Base-by-base conservation (phyloP, 2,329 filamentous ascomycete genomes). In the Aspergillus tanneri region DNA sequence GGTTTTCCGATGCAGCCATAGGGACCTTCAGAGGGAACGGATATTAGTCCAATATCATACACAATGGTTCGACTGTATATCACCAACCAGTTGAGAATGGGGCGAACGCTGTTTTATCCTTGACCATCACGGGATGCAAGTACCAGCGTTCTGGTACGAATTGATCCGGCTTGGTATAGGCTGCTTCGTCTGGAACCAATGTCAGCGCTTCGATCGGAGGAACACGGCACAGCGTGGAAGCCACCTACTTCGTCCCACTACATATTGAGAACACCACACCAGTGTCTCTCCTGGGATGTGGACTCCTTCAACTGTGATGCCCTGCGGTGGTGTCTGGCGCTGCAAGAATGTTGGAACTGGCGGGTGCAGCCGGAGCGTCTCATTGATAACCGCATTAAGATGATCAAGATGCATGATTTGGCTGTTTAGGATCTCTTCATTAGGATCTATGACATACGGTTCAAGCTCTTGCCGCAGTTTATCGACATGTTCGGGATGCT, bases 351-450 rank as follows among this genome's bases (percentile, higher is more conserved):
- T 47, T 35, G 36, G 36, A 27, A 47, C 39, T 14, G 45, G 45
- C 2, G 45, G 37, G 12, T 47, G 37, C 12, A 47, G 12, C 8
- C 43, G 35, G 12, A 46, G 43, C 3, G 25, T 25, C 14, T 46
- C 43, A n/a, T 39, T 46, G 35, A 47, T 47, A 11, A 42, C 28
- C 7, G 32, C 45, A 12, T 47, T 42, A 1, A 47, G 23, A 42
- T 42, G 45, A 7, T 24, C 19, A 4, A 42, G 16, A 3, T 40
- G 25, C 16, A 28, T 10, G 3, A 47, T 47, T 14, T 36, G 32
- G 21, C 40, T 28, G 19, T 47, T 24, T 7, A 37, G 22, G 18
- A 41, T 25, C 16, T 47, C 45, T 5, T 27, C 44, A 5, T 8
- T n/a, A 2, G 37, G 9, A 7, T 47, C 36, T 2, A 24, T 14